These are phyloP conservation scores for Conticribra guillardii DNA, from an alignment of 108 stramenopile species.

Conservation along the genomic window DNA sequence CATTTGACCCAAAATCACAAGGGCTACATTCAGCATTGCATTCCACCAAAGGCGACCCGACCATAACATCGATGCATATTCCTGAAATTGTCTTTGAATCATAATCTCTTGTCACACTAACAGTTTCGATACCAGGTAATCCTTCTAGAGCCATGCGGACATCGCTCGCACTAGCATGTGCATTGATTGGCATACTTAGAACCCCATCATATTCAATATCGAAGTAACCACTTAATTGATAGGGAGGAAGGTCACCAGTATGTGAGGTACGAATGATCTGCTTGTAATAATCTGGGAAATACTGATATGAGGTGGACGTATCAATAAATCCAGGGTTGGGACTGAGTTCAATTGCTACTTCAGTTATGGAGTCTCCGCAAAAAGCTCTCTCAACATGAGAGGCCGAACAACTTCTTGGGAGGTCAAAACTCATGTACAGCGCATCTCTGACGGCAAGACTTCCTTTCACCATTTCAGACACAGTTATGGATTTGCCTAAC, in stretches of 20 bases:
- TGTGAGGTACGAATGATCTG: constrained; percentile 49
- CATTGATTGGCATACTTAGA: constrained; percentile 49
- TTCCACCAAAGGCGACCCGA: constrained; percentile 35
- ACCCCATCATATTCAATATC: constrained; percentile 61
- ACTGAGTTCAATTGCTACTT: constrained; percentile 37
- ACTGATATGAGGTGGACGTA: constrained; percentile 9
- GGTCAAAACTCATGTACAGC: constrained; percentile 53
- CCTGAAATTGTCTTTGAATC: constrained; percentile 23
- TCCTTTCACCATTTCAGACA: constrained; percentile 67
- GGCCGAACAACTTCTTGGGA: constrained; percentile 61
- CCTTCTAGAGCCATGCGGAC: constrained; percentile 61
- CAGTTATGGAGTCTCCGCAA: constrained; percentile 61
- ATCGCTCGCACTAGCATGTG: constrained; percentile 61
- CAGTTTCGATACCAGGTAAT: constrained; percentile 63
- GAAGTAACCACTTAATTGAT: constrained; percentile 63
- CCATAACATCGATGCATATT: constrained; percentile 48
- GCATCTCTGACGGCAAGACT: constrained; percentile 52
- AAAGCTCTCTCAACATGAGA: constrained; percentile 49
- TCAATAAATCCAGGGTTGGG: constrained; percentile 31
- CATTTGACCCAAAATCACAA: constrained; percentile 55
- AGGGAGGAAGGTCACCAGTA: neutral
- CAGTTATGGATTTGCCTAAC: constrained; percentile 48
- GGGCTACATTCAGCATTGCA: constrained; percentile 53
- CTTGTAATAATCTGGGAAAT: constrained; percentile 43
- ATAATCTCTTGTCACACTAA: constrained; percentile 49